Conservation (phyloP, 2,329 filamentous ascomycete genomes). For the Pseudocercospora ulei region DNA sequence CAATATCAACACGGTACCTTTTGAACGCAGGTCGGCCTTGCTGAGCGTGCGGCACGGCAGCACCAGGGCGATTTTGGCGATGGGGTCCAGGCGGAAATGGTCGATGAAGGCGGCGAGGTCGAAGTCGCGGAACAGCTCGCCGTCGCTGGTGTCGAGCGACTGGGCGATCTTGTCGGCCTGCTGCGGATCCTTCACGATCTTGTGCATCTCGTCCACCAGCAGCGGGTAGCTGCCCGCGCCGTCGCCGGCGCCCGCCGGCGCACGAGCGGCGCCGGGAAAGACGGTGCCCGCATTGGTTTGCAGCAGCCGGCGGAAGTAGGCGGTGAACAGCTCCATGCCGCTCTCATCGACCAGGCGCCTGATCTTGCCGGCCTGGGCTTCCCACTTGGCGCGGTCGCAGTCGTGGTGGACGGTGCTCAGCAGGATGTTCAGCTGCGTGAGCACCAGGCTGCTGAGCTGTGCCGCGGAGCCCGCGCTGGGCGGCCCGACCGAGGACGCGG, state of each 20-base stretch:
- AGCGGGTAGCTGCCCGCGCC: slow-evolving; percentile 76
- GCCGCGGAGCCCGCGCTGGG: slow-evolving; percentile 37
- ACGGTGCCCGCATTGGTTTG: slow-evolving; percentile 85
- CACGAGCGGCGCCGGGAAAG: slow-evolving; percentile 62
- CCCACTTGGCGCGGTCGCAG: slow-evolving; percentile 83
- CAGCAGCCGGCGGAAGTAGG: slow-evolving; percentile 88
- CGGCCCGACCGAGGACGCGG: slow-evolving; percentile 44
- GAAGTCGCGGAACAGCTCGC: slow-evolving; percentile 91
- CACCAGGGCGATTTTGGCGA: slow-evolving; percentile 78
- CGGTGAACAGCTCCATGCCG: slow-evolving; percentile 98
- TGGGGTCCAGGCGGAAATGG: slow-evolving; percentile 83
- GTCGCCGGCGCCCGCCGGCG: slow-evolving; percentile 44
- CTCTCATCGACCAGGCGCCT: slow-evolving; percentile 92
- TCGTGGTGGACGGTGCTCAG: slow-evolving; percentile 93
- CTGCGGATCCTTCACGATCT: slow-evolving; percentile 67
- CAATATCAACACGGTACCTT: too few species aligned
- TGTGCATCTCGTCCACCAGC: slow-evolving; percentile 72
- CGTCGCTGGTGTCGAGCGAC: slow-evolving; percentile 78
- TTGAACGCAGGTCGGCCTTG: slow-evolving; percentile 72
- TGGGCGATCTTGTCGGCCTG: slow-evolving; percentile 89
- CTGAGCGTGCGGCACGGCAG: slow-evolving; percentile 78
- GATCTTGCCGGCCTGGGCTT: slow-evolving; percentile 81
- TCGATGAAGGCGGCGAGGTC: slow-evolving; percentile 93
- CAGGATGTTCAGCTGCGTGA: slow-evolving; percentile 89
- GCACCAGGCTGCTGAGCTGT: slow-evolving; percentile 76